phyloP scores from a whole-genome alignment of 768 basidiomycete genomes.

The Tremella yokohamensis region DNA sequence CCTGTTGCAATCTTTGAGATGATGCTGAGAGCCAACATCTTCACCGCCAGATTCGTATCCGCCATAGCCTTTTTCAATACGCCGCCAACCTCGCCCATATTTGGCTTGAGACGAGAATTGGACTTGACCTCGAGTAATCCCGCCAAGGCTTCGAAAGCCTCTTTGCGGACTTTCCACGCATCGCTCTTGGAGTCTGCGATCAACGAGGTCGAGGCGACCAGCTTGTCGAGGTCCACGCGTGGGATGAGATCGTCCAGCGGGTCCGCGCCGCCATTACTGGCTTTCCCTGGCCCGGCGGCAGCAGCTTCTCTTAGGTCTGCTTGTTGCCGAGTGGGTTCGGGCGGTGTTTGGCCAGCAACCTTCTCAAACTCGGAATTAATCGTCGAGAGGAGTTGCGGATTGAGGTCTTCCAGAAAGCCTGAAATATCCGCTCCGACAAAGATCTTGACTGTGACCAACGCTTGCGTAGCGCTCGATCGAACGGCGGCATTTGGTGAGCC shows the following conservation, averaged over 20 bases:
- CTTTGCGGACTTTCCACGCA: slow-evolving; percentile 95
- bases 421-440: slow-evolving; percentile 91
- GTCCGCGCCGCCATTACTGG: slow-evolving; percentile 57
- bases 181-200: slow-evolving; percentile 82
- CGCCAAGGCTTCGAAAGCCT: slow-evolving; percentile 80
- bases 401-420: slow-evolving; percentile 87
- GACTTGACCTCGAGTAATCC: slow-evolving; percentile 79
- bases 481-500: slow-evolving; percentile 93
- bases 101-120: slow-evolving; percentile 87
- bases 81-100: slow-evolving; percentile 86
- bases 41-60: slow-evolving; percentile 93
- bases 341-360: slow-evolving; percentile 69
- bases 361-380: slow-evolving; percentile 92
- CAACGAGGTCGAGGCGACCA: slow-evolving; percentile 78
- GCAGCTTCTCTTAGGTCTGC: slow-evolving; percentile 63
- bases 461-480: slow-evolving; percentile 86
- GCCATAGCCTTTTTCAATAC: slow-evolving; percentile 81
- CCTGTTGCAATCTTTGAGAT: slow-evolving; percentile 83
- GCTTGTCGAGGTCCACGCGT: slow-evolving; percentile 81
- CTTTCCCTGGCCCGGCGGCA: slow-evolving; percentile 54
- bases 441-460: slow-evolving; percentile 82
- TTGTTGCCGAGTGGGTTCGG: slow-evolving; percentile 72
- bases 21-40: slow-evolving; percentile 81
- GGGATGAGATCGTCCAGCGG: slow-evolving; percentile 92
- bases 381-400: slow-evolving; percentile 84